phyloP scores from a whole-genome alignment of 1,284 basidiomycete genomes.

The Volvariella volvacea region DNA sequence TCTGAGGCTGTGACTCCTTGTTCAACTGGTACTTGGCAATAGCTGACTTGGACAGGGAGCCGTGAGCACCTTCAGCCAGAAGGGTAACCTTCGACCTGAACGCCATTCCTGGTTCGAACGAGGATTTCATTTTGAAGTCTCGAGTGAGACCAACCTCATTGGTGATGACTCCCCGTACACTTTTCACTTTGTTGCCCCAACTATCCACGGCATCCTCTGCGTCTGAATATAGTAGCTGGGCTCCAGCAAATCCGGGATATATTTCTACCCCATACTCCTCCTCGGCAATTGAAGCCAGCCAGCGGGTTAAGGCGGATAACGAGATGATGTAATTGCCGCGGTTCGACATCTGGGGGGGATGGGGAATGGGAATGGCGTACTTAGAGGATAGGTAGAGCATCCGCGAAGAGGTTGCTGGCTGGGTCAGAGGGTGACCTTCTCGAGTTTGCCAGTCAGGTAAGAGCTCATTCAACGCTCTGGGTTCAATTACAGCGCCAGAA shows the following conservation, averaged over 20 bases:
- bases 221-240: conserved; percentile 51
- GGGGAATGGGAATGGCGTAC: conserved; percentile 79
- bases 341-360: conserved; percentile 97
- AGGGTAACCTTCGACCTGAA: conserved; percentile 93
- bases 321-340: conserved; percentile 89
- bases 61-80: conserved; percentile 96
- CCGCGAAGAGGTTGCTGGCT: conserved; percentile 71
- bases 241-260: conserved; percentile 95
- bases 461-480: conserved; percentile 87
- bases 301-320: conserved; percentile 83
- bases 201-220: conserved; percentile 15
- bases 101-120: conserved; percentile 96
- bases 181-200: conserved; percentile 38
- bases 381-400: conserved; percentile 87
- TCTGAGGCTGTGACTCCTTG: conserved; percentile 82
- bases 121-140: conserved; percentile 73
- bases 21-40: conserved; percentile 78
- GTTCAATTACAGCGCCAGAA: conserved; percentile 94
- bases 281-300: conserved; percentile 88
- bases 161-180: conserved; percentile 82
- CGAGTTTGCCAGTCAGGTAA: conserved; percentile 78
- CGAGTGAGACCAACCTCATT: conserved; percentile 94
- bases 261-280: conserved; percentile 88
- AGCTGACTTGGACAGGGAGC: conserved; percentile 81
- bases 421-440: conserved; percentile 61